Evolutionary conservation across 305 asterid species (phyloP).

Genomic region (Rubia tinctorum): DNA sequence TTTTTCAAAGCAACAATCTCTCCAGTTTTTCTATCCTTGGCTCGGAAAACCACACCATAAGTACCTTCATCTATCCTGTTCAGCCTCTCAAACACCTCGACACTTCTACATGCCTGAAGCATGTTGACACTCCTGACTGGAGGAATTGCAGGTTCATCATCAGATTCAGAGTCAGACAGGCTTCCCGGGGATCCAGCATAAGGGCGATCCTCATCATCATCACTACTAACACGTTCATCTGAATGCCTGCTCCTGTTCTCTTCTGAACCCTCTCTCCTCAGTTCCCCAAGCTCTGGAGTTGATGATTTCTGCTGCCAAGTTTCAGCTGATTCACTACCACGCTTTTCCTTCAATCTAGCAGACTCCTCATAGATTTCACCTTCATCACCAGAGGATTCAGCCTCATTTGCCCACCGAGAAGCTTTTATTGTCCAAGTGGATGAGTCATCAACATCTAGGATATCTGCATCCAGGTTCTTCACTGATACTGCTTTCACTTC

Average conservation of each 20-base stretch:
- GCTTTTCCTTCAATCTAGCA: constrained; percentile 30
- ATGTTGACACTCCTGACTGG: constrained; percentile 72
- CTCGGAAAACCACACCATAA: constrained; percentile 88
- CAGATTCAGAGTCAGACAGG: constrained; percentile 56
- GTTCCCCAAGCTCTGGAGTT: constrained; percentile 58
- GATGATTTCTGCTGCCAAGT: constrained; percentile 31
- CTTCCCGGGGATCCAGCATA: constrained; percentile 37
- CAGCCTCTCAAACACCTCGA: constrained; percentile 79
- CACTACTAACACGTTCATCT: constrained; percentile 65
- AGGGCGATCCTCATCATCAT: constrained; percentile 40
- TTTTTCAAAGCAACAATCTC: constrained; percentile 91
- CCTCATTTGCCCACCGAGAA: constrained; percentile 87
- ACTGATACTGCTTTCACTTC: constrained; percentile 27
- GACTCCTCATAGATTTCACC: constrained; percentile 58
- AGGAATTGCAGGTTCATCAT: constrained; percentile 44
- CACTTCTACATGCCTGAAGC: constrained; percentile 97
- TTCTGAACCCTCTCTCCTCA: constrained; percentile 44
- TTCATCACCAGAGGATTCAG: constrained; percentile 70
- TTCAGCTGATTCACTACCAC: constrained; percentile 40
- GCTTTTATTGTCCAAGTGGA: constrained; percentile 50
- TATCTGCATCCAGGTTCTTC: constrained; percentile 24
- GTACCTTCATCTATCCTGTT: constrained; percentile 97
- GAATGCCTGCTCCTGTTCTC: constrained; percentile 43
- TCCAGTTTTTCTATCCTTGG: constrained; percentile 79
- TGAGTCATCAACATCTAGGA: constrained; percentile 39